A percentile compares a stretch with the other conserved stretches of the same genome.
phyloP scores from a whole-genome alignment of 306 rosid species.

The Purshia tridentata region DNA sequence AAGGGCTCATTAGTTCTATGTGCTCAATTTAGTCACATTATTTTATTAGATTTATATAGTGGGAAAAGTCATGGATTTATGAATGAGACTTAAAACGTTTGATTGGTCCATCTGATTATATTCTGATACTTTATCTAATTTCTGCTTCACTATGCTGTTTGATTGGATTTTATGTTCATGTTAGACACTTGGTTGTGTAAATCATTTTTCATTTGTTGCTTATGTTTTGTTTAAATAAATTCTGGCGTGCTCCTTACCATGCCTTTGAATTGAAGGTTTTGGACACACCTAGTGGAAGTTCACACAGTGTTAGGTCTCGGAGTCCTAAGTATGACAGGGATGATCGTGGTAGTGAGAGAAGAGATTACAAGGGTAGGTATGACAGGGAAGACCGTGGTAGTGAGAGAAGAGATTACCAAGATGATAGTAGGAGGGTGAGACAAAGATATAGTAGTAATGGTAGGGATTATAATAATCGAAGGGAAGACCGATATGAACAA shows the following conservation, averaged over 20 bases:
- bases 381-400: constrained; percentile 46
- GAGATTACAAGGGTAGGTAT: constrained; percentile 44
- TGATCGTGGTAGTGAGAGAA: constrained; percentile 41
- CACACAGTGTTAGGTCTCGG: constrained; percentile 29
- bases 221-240: background rate
- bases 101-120: constrained; percentile 7
- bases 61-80: background rate
- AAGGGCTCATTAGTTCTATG: background rate
- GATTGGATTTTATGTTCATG: background rate
- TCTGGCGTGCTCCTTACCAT: constrained; percentile 25
- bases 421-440: constrained; percentile 47
- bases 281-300: constrained; percentile 42
- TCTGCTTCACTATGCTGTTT: background rate
- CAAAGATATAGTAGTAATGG: constrained; percentile 40
- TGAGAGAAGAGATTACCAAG: constrained; percentile 54
- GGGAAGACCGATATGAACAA: constrained; percentile 60
- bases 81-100: background rate
- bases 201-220: background rate
- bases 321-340: constrained; percentile 56
- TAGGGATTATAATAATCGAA: constrained; percentile 52
- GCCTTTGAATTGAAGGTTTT: constrained; percentile 46
- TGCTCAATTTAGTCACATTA: background rate
- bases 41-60: background rate
- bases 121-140: background rate
- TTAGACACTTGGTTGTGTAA: background rate